A percentile compares a stretch with the other conserved stretches of the same genome.
Evolutionary conservation across 306 rosid genomes (phyloP).

Genomic region (Cotoneaster glaucophyllus): DNA sequence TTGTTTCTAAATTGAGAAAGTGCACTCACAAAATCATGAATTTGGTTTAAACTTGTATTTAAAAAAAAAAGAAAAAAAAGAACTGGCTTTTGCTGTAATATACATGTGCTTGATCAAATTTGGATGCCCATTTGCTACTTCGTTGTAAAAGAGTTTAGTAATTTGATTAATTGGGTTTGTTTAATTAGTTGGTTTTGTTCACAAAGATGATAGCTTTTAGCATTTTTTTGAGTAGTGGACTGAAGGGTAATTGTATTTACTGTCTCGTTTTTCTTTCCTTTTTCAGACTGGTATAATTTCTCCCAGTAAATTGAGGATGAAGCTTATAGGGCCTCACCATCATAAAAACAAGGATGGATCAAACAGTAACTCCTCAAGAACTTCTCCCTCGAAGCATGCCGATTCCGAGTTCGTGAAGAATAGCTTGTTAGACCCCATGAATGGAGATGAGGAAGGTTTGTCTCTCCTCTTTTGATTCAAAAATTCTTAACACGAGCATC

Average conservation of each 20-base stretch:
- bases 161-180: neutral
- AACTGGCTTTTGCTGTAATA: neutral
- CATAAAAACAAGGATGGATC: constrained; percentile 75
- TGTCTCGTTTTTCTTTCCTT: neutral
- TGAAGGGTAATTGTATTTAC: neutral
- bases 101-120: neutral
- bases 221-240: constrained; percentile 1
- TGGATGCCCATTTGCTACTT: neutral
- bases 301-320: constrained; percentile 92
- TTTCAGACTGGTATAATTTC: constrained; percentile 86
- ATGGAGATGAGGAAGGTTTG: constrained; percentile 68
- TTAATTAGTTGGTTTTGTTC: neutral
- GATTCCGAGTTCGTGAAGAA: constrained; percentile 64
- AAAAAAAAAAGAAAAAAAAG: too few relatives aligned
- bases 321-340: constrained; percentile 71
- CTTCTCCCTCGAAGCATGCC: constrained; percentile 77
- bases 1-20: neutral
- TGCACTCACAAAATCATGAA: neutral
- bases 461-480: neutral
- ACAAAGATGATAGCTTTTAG: neutral
- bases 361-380: constrained; percentile 82
- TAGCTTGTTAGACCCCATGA: constrained; percentile 47
- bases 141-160: constrained; percentile 4
- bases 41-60: neutral
- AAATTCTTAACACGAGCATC: neutral